Conservation (phyloP, 345 rosid species). For the Diplotaxis tenuifolia region DNA sequence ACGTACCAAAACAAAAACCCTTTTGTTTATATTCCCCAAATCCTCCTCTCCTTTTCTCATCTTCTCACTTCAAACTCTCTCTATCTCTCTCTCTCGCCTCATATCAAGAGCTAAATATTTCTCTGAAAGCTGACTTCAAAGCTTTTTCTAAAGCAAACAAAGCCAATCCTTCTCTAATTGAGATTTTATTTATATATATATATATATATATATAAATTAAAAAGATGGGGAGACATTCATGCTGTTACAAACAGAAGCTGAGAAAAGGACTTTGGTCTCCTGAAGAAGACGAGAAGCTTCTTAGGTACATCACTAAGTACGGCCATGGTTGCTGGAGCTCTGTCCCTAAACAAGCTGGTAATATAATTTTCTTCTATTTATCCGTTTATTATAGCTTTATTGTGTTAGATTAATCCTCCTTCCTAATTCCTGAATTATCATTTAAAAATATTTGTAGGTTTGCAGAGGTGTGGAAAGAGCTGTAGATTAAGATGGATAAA, state of each 20-base stretch:
- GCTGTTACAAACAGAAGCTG: conserved; percentile 95
- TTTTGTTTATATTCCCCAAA: conserved; percentile 39
- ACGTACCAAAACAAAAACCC: conserved; percentile 33
- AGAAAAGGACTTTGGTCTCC: conserved; percentile 99
- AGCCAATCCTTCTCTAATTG: conserved; percentile 1
- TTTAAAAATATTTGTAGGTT: conserved; percentile 43
- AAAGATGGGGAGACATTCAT: conserved; percentile 47
- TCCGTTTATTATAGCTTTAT: neutral
- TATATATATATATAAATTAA: neutral
- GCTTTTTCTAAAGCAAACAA: conserved; percentile 14
- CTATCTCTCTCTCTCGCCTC: conserved; percentile 18
- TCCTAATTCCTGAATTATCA: neutral
- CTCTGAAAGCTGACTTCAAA: conserved; percentile 28
- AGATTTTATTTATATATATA: neutral
- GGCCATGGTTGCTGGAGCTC: conserved; percentile 99
- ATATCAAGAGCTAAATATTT: conserved; percentile 29
- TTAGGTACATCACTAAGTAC: conserved; percentile 75
- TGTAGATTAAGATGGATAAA: conserved; percentile 97
- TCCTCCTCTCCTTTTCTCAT: conserved; percentile 42
- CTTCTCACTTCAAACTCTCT: conserved; percentile 36
- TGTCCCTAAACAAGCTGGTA: conserved; percentile 96
- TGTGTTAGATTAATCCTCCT: neutral
- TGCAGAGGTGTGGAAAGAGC: conserved; percentile 97
- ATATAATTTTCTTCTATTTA: neutral
- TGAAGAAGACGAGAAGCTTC: conserved; percentile 95